phyloP scores from a whole-genome alignment of 1,284 basidiomycete species.

The Neonothopanus nambi region DNA sequence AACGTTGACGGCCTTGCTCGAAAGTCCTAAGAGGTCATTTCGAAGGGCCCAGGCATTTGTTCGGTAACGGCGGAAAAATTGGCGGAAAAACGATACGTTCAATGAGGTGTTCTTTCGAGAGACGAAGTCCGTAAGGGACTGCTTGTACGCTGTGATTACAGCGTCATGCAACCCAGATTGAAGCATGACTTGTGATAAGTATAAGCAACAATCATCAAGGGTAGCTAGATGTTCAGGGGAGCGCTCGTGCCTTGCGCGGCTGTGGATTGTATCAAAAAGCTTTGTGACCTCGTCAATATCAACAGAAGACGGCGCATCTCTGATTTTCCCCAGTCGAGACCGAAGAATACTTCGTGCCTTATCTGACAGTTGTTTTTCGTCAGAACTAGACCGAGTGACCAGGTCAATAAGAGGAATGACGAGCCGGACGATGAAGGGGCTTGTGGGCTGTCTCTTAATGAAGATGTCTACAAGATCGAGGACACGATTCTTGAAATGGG shows the following conservation, averaged over 20 bases:
- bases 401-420: conserved; percentile 80
- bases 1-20: conserved; percentile 64
- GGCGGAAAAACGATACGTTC: conserved; percentile 76
- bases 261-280: conserved; percentile 72
- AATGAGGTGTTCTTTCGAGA: conserved; percentile 80
- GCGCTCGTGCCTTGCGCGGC: conserved; percentile 68
- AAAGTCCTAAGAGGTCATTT: conserved; percentile 54
- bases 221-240: conserved; percentile 64
- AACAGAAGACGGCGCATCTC: conserved; percentile 59
- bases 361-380: conserved; percentile 84
- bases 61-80: conserved; percentile 75
- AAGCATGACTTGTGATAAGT: conserved; percentile 64
- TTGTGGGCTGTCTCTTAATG: conserved; percentile 74
- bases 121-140: conserved; percentile 78
- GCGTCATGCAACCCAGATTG: conserved; percentile 42
- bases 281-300: conserved; percentile 45
- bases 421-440: conserved; percentile 64
- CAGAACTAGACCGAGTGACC: conserved; percentile 60
- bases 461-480: conserved; percentile 90
- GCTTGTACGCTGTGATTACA: conserved; percentile 59
- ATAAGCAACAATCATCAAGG: conserved; percentile 73
- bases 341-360: conserved; percentile 83
- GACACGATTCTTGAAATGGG: conserved; percentile 93
- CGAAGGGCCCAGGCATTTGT: conserved; percentile 69
- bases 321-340: conserved; percentile 74